Conservation (phyloP, 805 yeast genomes). For the Schizosaccharomyces osmophilus region DNA sequence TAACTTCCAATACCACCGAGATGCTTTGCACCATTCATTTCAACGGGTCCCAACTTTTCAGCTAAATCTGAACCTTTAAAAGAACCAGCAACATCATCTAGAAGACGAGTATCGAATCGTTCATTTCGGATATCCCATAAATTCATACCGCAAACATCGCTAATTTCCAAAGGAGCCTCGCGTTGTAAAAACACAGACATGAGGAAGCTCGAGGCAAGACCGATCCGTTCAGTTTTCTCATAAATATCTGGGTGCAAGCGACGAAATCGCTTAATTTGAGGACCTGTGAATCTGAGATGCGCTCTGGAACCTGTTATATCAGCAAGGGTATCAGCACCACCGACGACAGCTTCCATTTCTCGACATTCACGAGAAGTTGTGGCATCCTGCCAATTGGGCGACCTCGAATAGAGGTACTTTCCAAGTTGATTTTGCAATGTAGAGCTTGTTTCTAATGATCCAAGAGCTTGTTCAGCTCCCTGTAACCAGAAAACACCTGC, state of each 20-base stretch:
- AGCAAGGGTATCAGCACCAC: slow-evolving; percentile 38
- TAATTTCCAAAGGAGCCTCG: slow-evolving; percentile 43
- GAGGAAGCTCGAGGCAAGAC: slow-evolving; percentile 56
- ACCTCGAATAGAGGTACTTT: slow-evolving; percentile 28
- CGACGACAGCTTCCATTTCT: slow-evolving; percentile 33
- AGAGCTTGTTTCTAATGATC: slow-evolving; percentile 14
- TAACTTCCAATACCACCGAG: slow-evolving; percentile 34
- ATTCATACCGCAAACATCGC: slow-evolving; percentile 89
- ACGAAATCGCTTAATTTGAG: slow-evolving; percentile 60
- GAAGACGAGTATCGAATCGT: slow-evolving; percentile 26
- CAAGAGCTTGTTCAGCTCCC: slow-evolving; percentile 21
- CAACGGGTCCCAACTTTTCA: slow-evolving; percentile 9
- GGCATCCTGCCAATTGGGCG: slow-evolving; percentile 93
- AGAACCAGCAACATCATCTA: slow-evolving; percentile 21
- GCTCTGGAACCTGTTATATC: slow-evolving; percentile 61
- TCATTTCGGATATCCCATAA: slow-evolving; percentile 43
- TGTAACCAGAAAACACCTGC: slow-evolving; percentile 67
- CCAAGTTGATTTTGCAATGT: slow-evolving; percentile 23
- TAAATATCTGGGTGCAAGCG: slow-evolving; percentile 28
- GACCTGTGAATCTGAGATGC: slow-evolving; percentile 73
- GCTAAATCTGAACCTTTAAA: slow-evolving; percentile 16
- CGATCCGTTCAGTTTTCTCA: slow-evolving; percentile 31
- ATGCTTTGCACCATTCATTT: slow-evolving; percentile 23
- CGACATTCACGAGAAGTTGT: slow-evolving; percentile 49
- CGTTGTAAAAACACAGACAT: slow-evolving; percentile 46